These are phyloP conservation scores for Inga oerstediana DNA, from an alignment of 306 rosid species.

Conservation along the genomic window DNA sequence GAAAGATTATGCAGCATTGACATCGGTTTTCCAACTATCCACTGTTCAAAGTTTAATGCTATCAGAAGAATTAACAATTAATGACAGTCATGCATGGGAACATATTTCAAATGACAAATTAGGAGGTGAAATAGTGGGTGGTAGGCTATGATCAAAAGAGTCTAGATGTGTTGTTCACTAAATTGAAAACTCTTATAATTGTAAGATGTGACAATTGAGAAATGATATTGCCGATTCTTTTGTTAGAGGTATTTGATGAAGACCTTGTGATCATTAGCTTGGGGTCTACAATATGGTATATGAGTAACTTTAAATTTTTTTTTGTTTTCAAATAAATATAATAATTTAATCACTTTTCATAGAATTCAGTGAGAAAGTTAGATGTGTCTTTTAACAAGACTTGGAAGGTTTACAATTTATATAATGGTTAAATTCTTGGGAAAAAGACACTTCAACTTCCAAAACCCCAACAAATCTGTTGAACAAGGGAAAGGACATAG, in stretches of 20 bases:
- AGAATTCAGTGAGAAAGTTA: no score
- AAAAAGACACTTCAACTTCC: no score
- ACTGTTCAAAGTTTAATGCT: conserved; percentile 19
- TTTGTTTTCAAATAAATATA: no score
- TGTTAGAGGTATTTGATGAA: background rate
- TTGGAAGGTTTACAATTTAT: no score
- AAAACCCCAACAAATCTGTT: no score
- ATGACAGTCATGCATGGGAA: background rate
- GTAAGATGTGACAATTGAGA: conserved; percentile 23
- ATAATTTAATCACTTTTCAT: no score
- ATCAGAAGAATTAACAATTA: conserved; percentile 4
- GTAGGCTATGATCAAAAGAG: background rate
- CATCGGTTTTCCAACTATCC: background rate
- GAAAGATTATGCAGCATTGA: background rate
- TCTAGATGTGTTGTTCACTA: conserved; percentile 15
- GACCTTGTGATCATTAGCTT: no score
- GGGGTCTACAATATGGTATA: no score
- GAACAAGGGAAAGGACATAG: no score
- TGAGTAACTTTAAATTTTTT: no score
- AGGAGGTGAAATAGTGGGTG: background rate
- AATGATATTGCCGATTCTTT: conserved; percentile 24
- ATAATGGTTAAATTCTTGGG: no score
- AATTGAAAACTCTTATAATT: conserved; percentile 25
- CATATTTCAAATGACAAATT: background rate
- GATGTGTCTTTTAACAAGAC: no score